Percentiles rank a stretch among this genome's conserved stretches.
Evolutionary conservation across 176 grass and related monocot species (phyloP).

Genomic region (Phyllostachys edulis): DNA sequence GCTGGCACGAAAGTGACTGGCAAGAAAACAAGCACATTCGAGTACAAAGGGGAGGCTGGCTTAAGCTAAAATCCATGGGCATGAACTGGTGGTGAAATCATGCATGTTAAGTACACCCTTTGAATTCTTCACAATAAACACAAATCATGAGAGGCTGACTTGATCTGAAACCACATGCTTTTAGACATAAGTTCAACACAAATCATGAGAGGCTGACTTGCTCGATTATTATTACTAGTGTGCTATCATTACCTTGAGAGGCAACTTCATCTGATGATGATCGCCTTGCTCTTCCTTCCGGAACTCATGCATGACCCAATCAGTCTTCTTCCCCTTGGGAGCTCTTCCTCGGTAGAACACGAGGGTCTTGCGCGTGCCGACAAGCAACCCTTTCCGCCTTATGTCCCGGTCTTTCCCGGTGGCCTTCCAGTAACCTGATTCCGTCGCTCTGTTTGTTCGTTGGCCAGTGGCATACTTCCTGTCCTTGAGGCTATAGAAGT

Average conservation of each 20-base stretch:
- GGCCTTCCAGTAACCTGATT: slow-evolving; percentile 93
- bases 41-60: background rate
- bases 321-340: slow-evolving; percentile 82
- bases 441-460: slow-evolving; percentile 81
- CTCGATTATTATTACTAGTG: background rate
- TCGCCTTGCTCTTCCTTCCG: slow-evolving; percentile 61
- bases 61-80: background rate
- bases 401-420: slow-evolving; percentile 75
- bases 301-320: slow-evolving; percentile 99
- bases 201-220: background rate
- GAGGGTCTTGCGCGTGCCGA: slow-evolving; percentile 94
- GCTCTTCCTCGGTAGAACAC: slow-evolving; percentile 96
- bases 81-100: background rate
- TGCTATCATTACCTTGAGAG: slow-evolving; percentile 49
- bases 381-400: slow-evolving; percentile 49
- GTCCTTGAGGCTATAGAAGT: slow-evolving; percentile 77
- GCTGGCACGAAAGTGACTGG: slow-evolving; percentile 35
- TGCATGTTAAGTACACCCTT: background rate
- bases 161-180: slow-evolving; percentile 29
- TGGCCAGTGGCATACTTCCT: slow-evolving; percentile 88
- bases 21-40: slow-evolving; percentile 3
- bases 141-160: background rate
- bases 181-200: background rate
- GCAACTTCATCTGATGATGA: slow-evolving; percentile 26
- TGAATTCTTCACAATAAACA: background rate